Percentiles rank a stretch among this genome's conserved stretches.
These are phyloP conservation scores for Francoa sonchifolia DNA, from an alignment of 441 rosid species.

Conservation along the genomic window DNA sequence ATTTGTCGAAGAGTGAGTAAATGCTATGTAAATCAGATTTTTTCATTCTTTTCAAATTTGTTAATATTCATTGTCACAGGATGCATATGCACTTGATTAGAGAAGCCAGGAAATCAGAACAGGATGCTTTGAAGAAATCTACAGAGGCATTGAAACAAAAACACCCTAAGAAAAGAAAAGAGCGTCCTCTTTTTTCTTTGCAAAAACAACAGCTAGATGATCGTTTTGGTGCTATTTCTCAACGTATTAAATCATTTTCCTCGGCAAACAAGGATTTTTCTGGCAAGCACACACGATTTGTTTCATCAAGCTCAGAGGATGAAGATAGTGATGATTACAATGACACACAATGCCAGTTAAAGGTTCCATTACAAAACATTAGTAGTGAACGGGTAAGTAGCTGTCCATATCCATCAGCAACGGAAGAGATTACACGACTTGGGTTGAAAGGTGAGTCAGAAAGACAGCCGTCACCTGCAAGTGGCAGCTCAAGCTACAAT, in stretches of 20 bases:
- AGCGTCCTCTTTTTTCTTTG: conserved; percentile 28
- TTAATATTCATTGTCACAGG: conserved; percentile 28
- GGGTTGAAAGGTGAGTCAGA: conserved; percentile 36
- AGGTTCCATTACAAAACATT: conserved; percentile 14
- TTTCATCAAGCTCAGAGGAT: conserved; percentile 70
- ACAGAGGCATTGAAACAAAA: conserved; percentile 17
- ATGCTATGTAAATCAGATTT: not conserved
- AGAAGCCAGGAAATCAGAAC: conserved; percentile 53
- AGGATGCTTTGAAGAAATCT: conserved; percentile 29
- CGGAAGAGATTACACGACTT: conserved; percentile 76
- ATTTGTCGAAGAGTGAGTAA: not conserved
- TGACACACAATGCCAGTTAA: conserved; percentile 12
- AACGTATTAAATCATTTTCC: conserved; percentile 53
- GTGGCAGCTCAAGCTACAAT: conserved; percentile 17
- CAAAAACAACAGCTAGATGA: conserved; percentile 37
- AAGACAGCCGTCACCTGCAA: conserved; percentile 17
- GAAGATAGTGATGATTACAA: conserved; percentile 34
- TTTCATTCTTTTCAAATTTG: not conserved
- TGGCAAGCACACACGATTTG: conserved; percentile 77
- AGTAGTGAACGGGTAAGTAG: conserved; percentile 37
- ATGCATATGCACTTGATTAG: conserved; percentile 52
- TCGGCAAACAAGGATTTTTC: conserved; percentile 37
- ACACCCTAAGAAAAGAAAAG: conserved; percentile 15
- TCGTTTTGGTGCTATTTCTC: conserved; percentile 44
- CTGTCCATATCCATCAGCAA: conserved; percentile 95